Evolutionary conservation across 495 filamentous ascomycete species (phyloP).

Genomic region (Penicillium cinerascens): DNA sequence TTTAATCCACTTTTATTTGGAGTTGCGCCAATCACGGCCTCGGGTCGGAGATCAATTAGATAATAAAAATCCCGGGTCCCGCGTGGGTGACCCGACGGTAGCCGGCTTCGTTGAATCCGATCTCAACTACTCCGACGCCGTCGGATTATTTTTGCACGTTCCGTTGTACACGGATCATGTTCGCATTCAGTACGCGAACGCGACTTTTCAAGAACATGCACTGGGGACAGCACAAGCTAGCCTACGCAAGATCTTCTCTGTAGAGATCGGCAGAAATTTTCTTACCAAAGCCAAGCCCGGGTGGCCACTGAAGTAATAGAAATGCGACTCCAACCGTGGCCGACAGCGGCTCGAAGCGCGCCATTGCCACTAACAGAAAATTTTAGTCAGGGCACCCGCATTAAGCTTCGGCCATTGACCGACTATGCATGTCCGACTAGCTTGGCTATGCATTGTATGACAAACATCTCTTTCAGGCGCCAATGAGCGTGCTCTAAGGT

Average conservation of each 20-base stretch:
- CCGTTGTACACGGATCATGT: background rate
- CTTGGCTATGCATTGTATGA: conserved; percentile 2
- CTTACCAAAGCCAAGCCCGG: background rate
- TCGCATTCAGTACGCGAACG: background rate
- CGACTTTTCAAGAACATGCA: background rate
- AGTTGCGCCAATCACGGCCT: conserved; percentile 1
- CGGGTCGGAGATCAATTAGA: conserved; percentile 19
- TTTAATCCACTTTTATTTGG: background rate
- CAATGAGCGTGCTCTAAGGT: background rate
- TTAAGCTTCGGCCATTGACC: background rate
- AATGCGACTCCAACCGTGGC: conserved; percentile 3
- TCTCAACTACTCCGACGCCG: conserved; percentile 1
- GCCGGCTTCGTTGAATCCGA: conserved; percentile 12
- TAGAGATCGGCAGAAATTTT: background rate
- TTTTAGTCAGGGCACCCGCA: conserved; percentile 13
- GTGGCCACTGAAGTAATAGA: background rate
- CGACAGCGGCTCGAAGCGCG: conserved; percentile 11
- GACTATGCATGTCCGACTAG: background rate
- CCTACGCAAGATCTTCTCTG: background rate
- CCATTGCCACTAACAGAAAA: conserved; percentile 12
- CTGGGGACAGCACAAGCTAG: background rate
- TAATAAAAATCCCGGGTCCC: conserved; percentile 18
- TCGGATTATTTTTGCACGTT: background rate
- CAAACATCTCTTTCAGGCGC: background rate
- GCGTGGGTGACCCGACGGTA: conserved; percentile 14